Percentiles rank a stretch among this genome's conserved stretches.
Conservation (phyloP, 2,329 filamentous ascomycete genomes). For the Neonectria neomacrospora region DNA sequence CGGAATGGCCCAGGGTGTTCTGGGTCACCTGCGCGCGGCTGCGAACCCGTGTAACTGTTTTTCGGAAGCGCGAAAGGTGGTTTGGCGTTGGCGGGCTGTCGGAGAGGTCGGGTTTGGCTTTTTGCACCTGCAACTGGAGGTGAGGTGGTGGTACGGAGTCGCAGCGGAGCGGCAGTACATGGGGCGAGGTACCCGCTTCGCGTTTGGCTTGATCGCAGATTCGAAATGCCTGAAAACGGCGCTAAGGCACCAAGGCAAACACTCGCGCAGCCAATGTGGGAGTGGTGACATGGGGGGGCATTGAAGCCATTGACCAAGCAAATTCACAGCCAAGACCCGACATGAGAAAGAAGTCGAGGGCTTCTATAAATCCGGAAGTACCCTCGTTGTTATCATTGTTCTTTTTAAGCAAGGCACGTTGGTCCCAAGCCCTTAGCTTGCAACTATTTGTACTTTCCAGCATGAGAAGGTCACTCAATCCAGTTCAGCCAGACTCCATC, state of each 20-base stretch:
- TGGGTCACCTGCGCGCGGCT: conserved; percentile 7
- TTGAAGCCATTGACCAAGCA: background rate
- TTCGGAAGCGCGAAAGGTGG: conserved; percentile 22
- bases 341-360: background rate
- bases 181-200: conserved; percentile 42
- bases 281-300: background rate
- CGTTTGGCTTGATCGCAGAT: conserved; percentile 19
- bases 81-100: conserved; percentile 13
- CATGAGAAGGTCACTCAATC: background rate
- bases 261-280: conserved; percentile 1
- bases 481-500: background rate
- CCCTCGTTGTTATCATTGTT: too few species aligned
- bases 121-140: conserved; percentile 25
- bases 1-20: background rate
- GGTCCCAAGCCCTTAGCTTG: background rate
- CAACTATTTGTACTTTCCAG: background rate
- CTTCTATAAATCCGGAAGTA: background rate
- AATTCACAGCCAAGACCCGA: background rate
- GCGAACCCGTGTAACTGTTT: conserved; percentile 12
- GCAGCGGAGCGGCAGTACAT: conserved; percentile 33
- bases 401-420: background rate
- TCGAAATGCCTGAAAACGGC: conserved; percentile 42
- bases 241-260: conserved; percentile 50
- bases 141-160: conserved; percentile 28
- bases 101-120: conserved; percentile 26